These are phyloP conservation scores for Diplocarpon mali DNA, from an alignment of 2,329 filamentous ascomycete species.

Conservation along the genomic window DNA sequence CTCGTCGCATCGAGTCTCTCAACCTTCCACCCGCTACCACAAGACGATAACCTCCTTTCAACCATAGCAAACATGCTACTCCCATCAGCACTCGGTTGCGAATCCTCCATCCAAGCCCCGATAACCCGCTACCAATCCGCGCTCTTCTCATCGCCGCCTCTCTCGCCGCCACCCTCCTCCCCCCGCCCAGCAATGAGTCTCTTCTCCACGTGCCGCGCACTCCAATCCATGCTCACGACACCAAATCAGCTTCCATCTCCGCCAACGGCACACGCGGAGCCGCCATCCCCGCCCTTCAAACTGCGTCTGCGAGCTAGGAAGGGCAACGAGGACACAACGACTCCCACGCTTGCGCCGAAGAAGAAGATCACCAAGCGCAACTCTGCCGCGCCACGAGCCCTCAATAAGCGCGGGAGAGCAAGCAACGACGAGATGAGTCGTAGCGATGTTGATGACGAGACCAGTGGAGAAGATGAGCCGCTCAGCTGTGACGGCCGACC, in stretches of 20 bases:
- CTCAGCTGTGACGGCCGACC: constrained; percentile 10
- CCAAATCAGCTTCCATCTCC: constrained; percentile 42
- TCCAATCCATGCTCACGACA: constrained; percentile 45
- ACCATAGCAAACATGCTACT: constrained; percentile 38
- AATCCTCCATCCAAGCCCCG: constrained; percentile 31
- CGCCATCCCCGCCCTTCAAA: constrained; percentile 32
- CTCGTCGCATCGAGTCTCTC: constrained; percentile 9
- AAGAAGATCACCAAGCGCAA: constrained; percentile 42
- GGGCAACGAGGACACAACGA: constrained; percentile 16
- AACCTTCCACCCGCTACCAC: constrained; percentile 1
- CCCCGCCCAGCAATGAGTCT: constrained; percentile 40
- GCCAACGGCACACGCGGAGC: constrained; percentile 32
- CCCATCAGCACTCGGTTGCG: constrained; percentile 47
- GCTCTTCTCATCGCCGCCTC: constrained; percentile 47
- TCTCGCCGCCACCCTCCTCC: constrained; percentile 36
- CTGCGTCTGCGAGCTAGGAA: constrained; percentile 42
- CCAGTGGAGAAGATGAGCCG: constrained; percentile 15
- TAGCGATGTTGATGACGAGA: constrained; percentile 26
- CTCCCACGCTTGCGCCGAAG: constrained; percentile 17
- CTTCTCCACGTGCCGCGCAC: constrained; percentile 47
- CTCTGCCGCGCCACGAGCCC: constrained; percentile 32
- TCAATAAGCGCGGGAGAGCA: constrained; percentile 43
- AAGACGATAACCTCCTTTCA: not conserved
- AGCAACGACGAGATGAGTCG: constrained; percentile 36
- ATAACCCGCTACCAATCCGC: constrained; percentile 30